phyloP scores from a whole-genome alignment of 2,329 filamentous ascomycete genomes.

The Fusarium xylarioides region DNA sequence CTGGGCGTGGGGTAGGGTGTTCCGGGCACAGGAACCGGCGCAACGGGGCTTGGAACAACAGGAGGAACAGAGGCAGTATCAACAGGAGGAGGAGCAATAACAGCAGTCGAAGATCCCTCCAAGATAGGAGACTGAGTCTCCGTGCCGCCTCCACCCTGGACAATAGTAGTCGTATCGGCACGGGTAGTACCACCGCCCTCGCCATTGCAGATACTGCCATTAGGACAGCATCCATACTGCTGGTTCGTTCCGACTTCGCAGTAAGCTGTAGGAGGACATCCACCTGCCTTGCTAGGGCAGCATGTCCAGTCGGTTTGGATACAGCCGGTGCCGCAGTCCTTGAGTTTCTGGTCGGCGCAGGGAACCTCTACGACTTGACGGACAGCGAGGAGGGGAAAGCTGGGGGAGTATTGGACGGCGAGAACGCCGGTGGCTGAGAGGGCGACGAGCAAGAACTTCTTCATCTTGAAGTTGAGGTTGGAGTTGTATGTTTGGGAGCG shows the following conservation, averaged over 20 bases:
- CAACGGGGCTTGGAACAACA: not conserved
- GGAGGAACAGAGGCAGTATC: not conserved
- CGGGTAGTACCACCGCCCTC: constrained; percentile 37
- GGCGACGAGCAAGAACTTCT: constrained; percentile 38
- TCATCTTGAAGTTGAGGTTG: constrained; percentile 24
- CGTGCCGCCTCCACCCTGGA: not conserved
- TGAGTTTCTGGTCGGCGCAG: constrained; percentile 36
- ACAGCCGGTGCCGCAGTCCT: constrained; percentile 45
- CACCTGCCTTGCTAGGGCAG: constrained; percentile 43
- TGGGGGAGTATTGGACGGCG: constrained; percentile 23
- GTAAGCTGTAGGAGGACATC: constrained; percentile 37
- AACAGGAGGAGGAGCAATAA: constrained; percentile 4
- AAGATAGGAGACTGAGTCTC: constrained; percentile 3
- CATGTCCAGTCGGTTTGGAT: constrained; percentile 43
- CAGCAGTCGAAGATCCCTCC: constrained; percentile 15
- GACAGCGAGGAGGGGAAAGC: constrained; percentile 22
- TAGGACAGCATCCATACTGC: constrained; percentile 45
- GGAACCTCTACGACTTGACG: constrained; percentile 37
- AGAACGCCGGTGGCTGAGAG: constrained; percentile 33
- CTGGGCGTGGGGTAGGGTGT: constrained; percentile 14
- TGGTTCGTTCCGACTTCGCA: constrained; percentile 42
- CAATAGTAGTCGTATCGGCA: constrained; percentile 15
- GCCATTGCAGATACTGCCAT: constrained; percentile 41
- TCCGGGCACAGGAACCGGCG: constrained; percentile 7
- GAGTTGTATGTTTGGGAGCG: not conserved